Evolutionary conservation across 495 filamentous ascomycete species (phyloP).

Genomic region (Penicillium alfredii): DNA sequence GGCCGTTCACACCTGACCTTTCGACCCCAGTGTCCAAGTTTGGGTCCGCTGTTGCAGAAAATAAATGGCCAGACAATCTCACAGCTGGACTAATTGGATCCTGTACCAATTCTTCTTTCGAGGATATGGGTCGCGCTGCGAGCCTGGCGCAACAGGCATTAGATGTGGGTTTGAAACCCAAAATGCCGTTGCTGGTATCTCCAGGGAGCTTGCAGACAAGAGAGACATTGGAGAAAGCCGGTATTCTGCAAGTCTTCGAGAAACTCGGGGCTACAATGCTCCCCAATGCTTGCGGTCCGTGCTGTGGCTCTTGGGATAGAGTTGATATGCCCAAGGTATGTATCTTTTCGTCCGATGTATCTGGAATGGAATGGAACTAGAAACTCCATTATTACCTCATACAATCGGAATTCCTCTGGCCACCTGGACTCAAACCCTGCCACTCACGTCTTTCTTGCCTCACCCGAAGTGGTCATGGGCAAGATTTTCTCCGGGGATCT

Average conservation of each 20-base stretch:
- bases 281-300: constrained; percentile 93
- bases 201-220: constrained; percentile 96
- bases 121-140: constrained; percentile 95
- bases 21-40: constrained; percentile 89
- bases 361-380: too few relatives aligned
- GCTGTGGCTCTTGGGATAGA: constrained; percentile 94
- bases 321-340: constrained; percentile 79
- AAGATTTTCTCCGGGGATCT: constrained; percentile 88
- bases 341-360: too few relatives aligned
- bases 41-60: constrained; percentile 69
- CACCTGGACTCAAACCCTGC: constrained; percentile 92
- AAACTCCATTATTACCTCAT: constrained; percentile 94
- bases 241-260: constrained; percentile 78
- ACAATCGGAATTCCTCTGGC: constrained; percentile 97
- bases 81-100: constrained; percentile 92
- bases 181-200: constrained; percentile 88
- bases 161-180: constrained; percentile 80
- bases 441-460: constrained; percentile 98
- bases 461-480: constrained; percentile 92
- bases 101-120: constrained; percentile 97
- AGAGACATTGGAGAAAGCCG: constrained; percentile 81
- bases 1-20: constrained; percentile 91
- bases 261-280: constrained; percentile 82
- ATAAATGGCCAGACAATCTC: constrained; percentile 85
- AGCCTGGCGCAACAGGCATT: constrained; percentile 83